Conservation (phyloP, 306 rosid species). For the Cicer chorassanicum region DNA sequence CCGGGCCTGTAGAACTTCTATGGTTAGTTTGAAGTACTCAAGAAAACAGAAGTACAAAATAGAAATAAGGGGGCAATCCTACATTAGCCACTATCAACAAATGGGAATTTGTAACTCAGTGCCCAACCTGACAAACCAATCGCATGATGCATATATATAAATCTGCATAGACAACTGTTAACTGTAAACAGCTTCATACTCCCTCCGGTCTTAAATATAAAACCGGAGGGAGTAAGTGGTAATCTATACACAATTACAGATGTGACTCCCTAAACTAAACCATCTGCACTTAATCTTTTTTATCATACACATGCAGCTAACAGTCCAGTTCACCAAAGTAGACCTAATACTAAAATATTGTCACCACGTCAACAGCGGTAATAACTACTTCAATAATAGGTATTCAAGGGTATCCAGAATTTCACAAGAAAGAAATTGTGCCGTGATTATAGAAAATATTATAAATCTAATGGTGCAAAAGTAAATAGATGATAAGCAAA, state of each 20-base stretch:
- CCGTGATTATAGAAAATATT: constrained; percentile 9
- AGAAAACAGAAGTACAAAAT: constrained; percentile 18
- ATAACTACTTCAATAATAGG: constrained; percentile 22
- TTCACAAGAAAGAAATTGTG: constrained; percentile 8
- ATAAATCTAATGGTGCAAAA: constrained; percentile 29
- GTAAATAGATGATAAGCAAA: constrained; percentile 22
- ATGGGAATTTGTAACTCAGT: constrained; percentile 5
- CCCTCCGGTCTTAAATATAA: too few species aligned
- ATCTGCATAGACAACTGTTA: constrained; percentile 7
- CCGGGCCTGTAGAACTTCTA: constrained; percentile 66
- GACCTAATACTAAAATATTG: constrained; percentile 20
- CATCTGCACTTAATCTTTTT: constrained; percentile 32
- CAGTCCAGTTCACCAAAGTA: constrained; percentile 6
- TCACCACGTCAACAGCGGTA: constrained; percentile 6
- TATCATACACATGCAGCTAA: not conserved
- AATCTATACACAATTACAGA: constrained; percentile 27
- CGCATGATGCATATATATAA: constrained; percentile 28
- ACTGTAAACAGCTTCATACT: constrained; percentile 10
- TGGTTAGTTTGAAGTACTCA: constrained; percentile 39
- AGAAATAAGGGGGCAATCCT: constrained; percentile 19
- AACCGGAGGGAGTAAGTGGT: not conserved
- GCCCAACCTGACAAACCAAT: constrained; percentile 33
- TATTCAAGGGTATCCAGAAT: constrained; percentile 31
- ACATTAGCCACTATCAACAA: constrained; percentile 20
- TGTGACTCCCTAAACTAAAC: constrained; percentile 30